Percentiles rank a stretch among this genome's conserved stretches.
phyloP scores from a whole-genome alignment of 225 moss, liverwort and hornwort genomes.

The Physcomitrellopsis africana region DNA sequence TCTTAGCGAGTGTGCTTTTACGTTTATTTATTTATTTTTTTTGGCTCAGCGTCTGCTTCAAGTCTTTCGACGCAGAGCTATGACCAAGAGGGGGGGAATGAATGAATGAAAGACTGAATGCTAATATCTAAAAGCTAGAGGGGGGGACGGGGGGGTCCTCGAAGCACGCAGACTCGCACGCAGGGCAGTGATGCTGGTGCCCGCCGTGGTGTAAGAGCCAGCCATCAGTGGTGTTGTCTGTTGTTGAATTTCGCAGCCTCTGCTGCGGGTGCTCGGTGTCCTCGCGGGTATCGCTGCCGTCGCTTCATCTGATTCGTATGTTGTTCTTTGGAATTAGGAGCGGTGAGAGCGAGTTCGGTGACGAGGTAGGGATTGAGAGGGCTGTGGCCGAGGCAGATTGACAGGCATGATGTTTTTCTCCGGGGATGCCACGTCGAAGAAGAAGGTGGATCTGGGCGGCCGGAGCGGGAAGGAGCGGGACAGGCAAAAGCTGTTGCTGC shows the following conservation, averaged over 20 bases:
- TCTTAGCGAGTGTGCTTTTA: too few relatives aligned
- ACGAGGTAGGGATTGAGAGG: constrained; percentile 26
- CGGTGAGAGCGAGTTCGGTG: not conserved
- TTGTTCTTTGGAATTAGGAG: constrained; percentile 28
- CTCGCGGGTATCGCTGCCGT: not conserved
- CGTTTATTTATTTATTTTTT: too few relatives aligned
- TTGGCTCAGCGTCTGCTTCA: too few relatives aligned
- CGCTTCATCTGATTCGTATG: not conserved
- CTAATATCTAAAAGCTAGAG: too few relatives aligned
- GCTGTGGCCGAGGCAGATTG: not conserved
- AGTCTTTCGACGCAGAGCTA: too few relatives aligned
- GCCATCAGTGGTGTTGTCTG: constrained; percentile 3
- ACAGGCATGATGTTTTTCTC: constrained; percentile 74
- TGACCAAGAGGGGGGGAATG: too few relatives aligned
- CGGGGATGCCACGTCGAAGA: constrained; percentile 92
- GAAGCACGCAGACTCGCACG: too few relatives aligned
- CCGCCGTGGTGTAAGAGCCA: not conserved
- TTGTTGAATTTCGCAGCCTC: constrained; percentile 20
- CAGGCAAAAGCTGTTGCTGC: constrained; percentile 79
- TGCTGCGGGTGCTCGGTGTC: not conserved
- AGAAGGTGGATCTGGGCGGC: constrained; percentile 97
- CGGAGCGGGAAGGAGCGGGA: constrained; percentile 93
- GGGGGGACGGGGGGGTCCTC: too few relatives aligned
- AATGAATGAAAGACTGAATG: too few relatives aligned
- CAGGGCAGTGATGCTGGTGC: too few relatives aligned